Conservation (phyloP, 2,329 filamentous ascomycete species). For the Bipolaris oryzae region DNA sequence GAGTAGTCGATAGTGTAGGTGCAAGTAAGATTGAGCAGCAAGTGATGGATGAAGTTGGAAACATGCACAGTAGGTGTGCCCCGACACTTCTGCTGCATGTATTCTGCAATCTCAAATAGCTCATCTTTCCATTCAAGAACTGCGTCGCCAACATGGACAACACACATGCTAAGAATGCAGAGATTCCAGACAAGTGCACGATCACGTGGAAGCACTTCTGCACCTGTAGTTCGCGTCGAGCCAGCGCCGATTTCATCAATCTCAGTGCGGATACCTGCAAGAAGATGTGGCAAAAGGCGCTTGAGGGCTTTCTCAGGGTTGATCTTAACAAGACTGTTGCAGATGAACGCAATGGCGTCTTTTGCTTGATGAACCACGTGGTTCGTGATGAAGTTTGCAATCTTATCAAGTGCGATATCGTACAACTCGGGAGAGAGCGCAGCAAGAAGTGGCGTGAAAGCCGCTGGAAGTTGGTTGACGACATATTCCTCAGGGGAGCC, state of each 20-base stretch:
- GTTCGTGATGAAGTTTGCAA: slow-evolving; percentile 86
- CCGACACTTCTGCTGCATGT: slow-evolving; percentile 95
- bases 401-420: slow-evolving; percentile 88
- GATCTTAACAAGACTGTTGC: slow-evolving; percentile 94
- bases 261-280: slow-evolving; percentile 90
- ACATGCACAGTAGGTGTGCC: slow-evolving; percentile 94
- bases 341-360: slow-evolving; percentile 98
- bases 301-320: slow-evolving; percentile 92
- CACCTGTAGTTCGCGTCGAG: slow-evolving; percentile 90
- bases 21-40: slow-evolving; percentile 90
- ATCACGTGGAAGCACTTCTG: slow-evolving; percentile 90
- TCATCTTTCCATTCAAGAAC: slow-evolving; percentile 89
- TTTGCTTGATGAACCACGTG: slow-evolving; percentile 97
- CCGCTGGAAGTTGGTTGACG: slow-evolving; percentile 91
- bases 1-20: slow-evolving; percentile 91
- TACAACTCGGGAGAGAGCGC: slow-evolving; percentile 92
- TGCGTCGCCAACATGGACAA: slow-evolving; percentile 91
- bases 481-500: slow-evolving; percentile 96
- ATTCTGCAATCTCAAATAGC: slow-evolving; percentile 86
- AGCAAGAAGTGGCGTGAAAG: slow-evolving; percentile 87
- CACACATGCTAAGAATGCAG: slow-evolving; percentile 96
- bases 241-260: slow-evolving; percentile 97
- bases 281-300: slow-evolving; percentile 86
- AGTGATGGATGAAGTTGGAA: slow-evolving; percentile 96
- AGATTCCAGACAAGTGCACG: slow-evolving; percentile 95